Conservation (phyloP, 2,329 filamentous ascomycete species). For the Trichoderma citrinoviride region DNA sequence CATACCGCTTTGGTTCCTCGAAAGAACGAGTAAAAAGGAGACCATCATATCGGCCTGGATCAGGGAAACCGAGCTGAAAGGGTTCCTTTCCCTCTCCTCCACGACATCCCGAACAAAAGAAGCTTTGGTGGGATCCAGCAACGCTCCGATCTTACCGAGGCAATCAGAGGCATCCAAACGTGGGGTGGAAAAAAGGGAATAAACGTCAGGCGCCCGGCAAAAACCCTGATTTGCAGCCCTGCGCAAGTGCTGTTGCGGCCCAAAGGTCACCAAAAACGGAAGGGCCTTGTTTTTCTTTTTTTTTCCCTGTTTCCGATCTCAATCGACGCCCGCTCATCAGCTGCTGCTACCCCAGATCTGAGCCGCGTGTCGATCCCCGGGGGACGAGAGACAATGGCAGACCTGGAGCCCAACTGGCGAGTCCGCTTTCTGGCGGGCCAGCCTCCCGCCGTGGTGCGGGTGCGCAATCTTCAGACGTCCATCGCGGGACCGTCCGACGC, state of each 20-base stretch:
- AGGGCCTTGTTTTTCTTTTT: not conserved
- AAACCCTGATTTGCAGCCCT: slow-evolving; percentile 4
- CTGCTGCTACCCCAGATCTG: not conserved
- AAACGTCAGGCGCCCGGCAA: not conserved
- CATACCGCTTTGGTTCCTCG: not conserved
- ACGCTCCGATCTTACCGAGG: not conserved
- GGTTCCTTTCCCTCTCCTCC: not conserved
- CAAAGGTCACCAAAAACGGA: not conserved
- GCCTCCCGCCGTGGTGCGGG: slow-evolving; percentile 50
- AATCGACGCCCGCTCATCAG: not conserved
- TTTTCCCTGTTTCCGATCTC: not conserved
- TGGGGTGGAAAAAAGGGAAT: not conserved
- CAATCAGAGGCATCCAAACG: not conserved
- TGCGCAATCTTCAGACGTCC: slow-evolving; percentile 59
- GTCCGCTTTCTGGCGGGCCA: slow-evolving; percentile 31
- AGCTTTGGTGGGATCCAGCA: not conserved
- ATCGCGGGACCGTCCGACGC: slow-evolving; percentile 61
- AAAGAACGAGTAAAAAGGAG: not conserved
- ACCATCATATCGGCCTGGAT: not conserved
- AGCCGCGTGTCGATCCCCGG: not conserved
- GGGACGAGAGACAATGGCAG: slow-evolving; percentile 24
- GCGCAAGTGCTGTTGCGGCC: not conserved
- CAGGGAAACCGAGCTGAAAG: not conserved
- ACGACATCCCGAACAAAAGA: not conserved
- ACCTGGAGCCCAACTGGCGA: slow-evolving; percentile 28